Evolutionary conservation across 2,329 filamentous ascomycete genomes (phyloP).

Genomic region (Aschersonia sp.): DNA sequence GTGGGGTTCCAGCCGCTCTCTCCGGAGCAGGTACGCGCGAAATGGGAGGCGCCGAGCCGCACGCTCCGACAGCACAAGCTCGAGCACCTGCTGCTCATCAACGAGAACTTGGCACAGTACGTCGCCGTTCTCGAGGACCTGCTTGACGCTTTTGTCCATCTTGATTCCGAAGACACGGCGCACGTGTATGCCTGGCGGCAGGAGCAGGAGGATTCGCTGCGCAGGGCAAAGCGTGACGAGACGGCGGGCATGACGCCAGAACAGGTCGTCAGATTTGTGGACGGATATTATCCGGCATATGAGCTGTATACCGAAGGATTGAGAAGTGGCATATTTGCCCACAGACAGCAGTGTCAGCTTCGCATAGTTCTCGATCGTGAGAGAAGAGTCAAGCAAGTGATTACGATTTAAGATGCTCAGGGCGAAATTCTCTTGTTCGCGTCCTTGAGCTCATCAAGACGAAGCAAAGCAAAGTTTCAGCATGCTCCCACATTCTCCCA

Average conservation of each 20-base stretch:
- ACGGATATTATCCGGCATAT: constrained; percentile 56
- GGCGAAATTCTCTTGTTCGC: too few relatives aligned
- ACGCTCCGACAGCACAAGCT: constrained; percentile 32
- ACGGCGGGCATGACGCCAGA: constrained; percentile 65
- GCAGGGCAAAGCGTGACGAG: constrained; percentile 41
- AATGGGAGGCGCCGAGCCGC: constrained; percentile 33
- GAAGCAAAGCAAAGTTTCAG: not conserved
- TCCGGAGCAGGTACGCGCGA: constrained; percentile 33
- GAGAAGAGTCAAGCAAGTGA: not conserved
- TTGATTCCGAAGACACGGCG: constrained; percentile 54
- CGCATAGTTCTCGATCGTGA: constrained; percentile 40
- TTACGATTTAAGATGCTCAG: not conserved
- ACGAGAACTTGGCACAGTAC: constrained; percentile 31
- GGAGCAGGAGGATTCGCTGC: constrained; percentile 63
- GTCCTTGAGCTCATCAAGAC: too few relatives aligned
- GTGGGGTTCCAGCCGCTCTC: constrained; percentile 62
- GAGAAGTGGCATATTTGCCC: constrained; percentile 38
- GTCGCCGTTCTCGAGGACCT: constrained; percentile 28
- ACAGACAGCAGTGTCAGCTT: constrained; percentile 37
- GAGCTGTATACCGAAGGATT: constrained; percentile 51
- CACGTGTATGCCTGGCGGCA: constrained; percentile 78
- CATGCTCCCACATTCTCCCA: not conserved
- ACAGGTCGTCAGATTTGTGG: constrained; percentile 61
- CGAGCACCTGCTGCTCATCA: constrained; percentile 35
- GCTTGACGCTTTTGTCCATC: constrained; percentile 40